Evolutionary conservation across 2,329 filamentous ascomycete species (phyloP), one percentile per base, ranked within the genome.

Genomic region (Allantophomopsis lycopodina): DNA sequence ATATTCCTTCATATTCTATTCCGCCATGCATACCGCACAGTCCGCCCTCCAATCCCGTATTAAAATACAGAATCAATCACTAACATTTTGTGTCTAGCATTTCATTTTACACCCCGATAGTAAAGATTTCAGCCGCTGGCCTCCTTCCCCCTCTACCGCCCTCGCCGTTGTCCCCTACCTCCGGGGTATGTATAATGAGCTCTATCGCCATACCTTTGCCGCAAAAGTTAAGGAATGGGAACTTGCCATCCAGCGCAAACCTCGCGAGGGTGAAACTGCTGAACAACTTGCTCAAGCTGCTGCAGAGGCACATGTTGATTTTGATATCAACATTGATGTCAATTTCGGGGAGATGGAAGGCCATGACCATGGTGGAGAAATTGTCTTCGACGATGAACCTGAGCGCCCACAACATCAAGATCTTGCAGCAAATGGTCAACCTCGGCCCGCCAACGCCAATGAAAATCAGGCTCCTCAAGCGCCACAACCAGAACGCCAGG

Each of bases 151-250:
- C 12, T 71, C 73, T 18, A 71, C 82, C 47, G 72, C 76, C 2
- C 73, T 84, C 46, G 74, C 77, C 2, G 64, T 74, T 4, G 57
- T 85, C 4, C 80, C 80, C 0, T 82, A 82, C 46, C 50, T 82
- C 2, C 71, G 78, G 39, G 68, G 68, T 23, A 62, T 71, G 16
- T 85, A 85, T 57, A 74, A 76, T 41, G 61, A 66, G 21, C 62
- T 77, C 38, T 83, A 81, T 51, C 34, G 35, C n/a, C 41, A 44
- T 16, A 37, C 46, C 17, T 55, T 58, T 36, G 37, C 34, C 15
- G 40, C 46, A 7, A 40, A 53, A 7, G 55, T 56, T 42, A 50
- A 46, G 12, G 43, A 50, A 40, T 57, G 55, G 55, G 53, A 57
- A 35, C 15, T 42, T 2, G 55, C 54, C 10, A 50, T 56, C 1